phyloP scores from a whole-genome alignment of 2,329 filamentous ascomycete species.

The Paraphoma chrysanthemicola region DNA sequence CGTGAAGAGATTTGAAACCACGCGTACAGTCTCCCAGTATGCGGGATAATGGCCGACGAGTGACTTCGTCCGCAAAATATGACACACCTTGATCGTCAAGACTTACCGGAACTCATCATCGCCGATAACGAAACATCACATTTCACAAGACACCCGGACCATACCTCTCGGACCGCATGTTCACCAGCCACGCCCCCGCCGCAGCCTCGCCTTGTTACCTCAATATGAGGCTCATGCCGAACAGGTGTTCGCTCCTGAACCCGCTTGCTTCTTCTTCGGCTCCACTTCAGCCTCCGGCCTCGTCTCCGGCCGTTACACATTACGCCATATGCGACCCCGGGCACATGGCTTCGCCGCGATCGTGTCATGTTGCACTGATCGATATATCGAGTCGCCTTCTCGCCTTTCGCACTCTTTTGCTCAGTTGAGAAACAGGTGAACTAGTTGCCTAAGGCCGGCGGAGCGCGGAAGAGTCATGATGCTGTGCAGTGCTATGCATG shows the following conservation, averaged over 20 bases:
- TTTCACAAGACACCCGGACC: not conserved
- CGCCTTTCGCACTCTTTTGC: not conserved
- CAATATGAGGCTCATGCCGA: slow-evolving; percentile 6
- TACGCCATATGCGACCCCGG: slow-evolving; percentile 1
- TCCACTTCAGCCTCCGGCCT: not conserved
- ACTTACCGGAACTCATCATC: not conserved
- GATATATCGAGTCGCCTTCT: not conserved
- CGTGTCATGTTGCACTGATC: slow-evolving; percentile 1
- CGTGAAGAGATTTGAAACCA: not conserved
- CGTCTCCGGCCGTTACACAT: not conserved
- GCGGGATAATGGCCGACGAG: not conserved
- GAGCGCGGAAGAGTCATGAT: not conserved
- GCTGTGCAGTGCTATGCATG: not conserved
- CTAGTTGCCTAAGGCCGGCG: not conserved
- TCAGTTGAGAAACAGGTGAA: not conserved
- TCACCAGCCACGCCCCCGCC: not conserved
- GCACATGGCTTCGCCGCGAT: not conserved
- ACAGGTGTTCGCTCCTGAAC: slow-evolving; percentile 4
- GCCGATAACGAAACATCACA: not conserved
- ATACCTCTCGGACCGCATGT: not conserved
- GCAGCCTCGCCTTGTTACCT: slow-evolving; percentile 4
- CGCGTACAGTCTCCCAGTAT: not conserved
- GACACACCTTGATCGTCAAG: not conserved
- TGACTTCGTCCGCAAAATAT: not conserved
- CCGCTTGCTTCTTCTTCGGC: not conserved